Conservation (phyloP, 2,329 filamentous ascomycete species). For the Pestalotiopsis fici region DNA sequence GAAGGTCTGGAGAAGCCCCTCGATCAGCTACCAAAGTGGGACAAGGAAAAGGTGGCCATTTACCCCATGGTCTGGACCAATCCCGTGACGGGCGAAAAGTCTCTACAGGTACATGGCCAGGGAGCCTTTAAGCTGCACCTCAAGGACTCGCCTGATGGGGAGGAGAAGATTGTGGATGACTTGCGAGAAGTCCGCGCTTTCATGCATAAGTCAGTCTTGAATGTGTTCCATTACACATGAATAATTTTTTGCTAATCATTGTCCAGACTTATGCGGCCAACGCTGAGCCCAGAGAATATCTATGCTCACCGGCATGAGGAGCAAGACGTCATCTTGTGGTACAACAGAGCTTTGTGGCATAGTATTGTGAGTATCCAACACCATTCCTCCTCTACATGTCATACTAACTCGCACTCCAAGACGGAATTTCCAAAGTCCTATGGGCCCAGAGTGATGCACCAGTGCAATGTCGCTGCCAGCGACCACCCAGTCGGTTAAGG, state of each 20-base stretch:
- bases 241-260: not conserved
- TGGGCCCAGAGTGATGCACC: constrained; percentile 38
- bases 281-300: constrained; percentile 31
- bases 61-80: constrained; percentile 80
- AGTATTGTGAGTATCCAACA: constrained; percentile 30
- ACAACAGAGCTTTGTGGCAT: constrained; percentile 39
- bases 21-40: constrained; percentile 64
- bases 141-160: constrained; percentile 41
- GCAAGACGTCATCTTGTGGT: constrained; percentile 39
- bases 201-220: constrained; percentile 47
- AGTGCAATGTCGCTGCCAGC: constrained; percentile 32
- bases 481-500: constrained; percentile 19
- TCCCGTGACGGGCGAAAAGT: constrained; percentile 67
- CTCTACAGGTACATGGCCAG: constrained; percentile 74
- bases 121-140: constrained; percentile 71
- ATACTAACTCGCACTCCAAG: not conserved
- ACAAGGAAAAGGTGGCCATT: constrained; percentile 66
- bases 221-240: not conserved
- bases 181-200: constrained; percentile 65
- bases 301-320: constrained; percentile 36
- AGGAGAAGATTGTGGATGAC: constrained; percentile 67
- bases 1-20: constrained; percentile 63
- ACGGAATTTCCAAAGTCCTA: constrained; percentile 28
- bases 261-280: constrained; percentile 34
- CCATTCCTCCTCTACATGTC: not conserved